Conservation (phyloP, 768 basidiomycete genomes). For the Amanita subjunquillea region DNA sequence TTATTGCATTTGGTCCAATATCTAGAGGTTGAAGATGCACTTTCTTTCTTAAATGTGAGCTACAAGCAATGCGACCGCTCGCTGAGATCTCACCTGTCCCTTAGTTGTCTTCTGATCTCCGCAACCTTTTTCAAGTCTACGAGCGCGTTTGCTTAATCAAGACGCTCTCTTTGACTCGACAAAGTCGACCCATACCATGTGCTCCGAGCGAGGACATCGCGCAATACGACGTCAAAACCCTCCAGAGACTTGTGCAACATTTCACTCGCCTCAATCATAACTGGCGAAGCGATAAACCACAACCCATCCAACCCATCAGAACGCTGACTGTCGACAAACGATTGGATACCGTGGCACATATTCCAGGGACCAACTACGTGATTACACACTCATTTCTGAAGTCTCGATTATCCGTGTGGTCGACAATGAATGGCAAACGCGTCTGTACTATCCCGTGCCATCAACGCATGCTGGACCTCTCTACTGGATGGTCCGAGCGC, state of each 20-base stretch:
- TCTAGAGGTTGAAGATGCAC: conserved; percentile 13
- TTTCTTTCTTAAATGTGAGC: conserved; percentile 14
- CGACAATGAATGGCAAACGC: conserved; percentile 9
- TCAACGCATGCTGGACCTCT: conserved; percentile 15
- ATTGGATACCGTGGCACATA: conserved; percentile 17
- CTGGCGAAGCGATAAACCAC: conserved; percentile 15
- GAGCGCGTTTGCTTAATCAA: conserved; percentile 20
- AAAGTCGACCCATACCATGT: conserved; percentile 18
- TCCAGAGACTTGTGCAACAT: conserved; percentile 17
- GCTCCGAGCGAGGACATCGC: conserved; percentile 16
- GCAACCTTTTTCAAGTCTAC: background rate
- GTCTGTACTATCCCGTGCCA: conserved; percentile 10
- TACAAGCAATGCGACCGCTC: background rate
- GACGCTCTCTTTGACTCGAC: conserved; percentile 14
- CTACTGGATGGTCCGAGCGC: conserved; percentile 15
- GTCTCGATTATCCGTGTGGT: conserved; percentile 11
- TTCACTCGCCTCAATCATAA: conserved; percentile 19
- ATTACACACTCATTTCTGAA: conserved; percentile 14
- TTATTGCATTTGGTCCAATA: conserved; percentile 13
- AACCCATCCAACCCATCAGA: conserved; percentile 11
- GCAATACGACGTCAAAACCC: conserved; percentile 8
- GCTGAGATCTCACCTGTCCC: background rate
- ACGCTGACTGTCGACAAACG: conserved; percentile 7
- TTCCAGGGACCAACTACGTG: conserved; percentile 18
- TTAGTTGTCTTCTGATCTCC: background rate